Evolutionary conservation across 495 filamentous ascomycete species (phyloP).

Genomic region (Daldinia loculata): DNA sequence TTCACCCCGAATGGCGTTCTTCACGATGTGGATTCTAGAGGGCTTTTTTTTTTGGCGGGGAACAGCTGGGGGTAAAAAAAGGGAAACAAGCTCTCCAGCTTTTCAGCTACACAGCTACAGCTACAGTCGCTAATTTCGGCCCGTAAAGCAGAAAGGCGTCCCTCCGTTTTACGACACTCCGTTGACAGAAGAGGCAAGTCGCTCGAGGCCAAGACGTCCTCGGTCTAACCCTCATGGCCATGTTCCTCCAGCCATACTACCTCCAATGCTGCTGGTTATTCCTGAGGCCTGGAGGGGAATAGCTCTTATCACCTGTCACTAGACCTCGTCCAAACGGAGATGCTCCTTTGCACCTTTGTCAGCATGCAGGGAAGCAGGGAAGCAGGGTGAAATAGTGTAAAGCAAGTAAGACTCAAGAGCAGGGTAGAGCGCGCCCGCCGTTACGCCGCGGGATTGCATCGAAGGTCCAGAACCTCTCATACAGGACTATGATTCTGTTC

Average conservation of each 20-base stretch:
- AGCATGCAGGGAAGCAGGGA: conserved; percentile 14
- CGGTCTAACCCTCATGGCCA: conserved; percentile 21
- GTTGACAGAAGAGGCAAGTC: conserved; percentile 31
- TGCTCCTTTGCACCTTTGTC: conserved; percentile 24
- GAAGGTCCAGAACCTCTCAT: conserved; percentile 16
- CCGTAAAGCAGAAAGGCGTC: conserved; percentile 15
- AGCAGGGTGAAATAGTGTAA: not conserved
- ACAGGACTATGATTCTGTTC: conserved; percentile 8
- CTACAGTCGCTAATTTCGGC: conserved; percentile 34
- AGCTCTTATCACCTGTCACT: not conserved
- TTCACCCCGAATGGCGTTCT: not conserved
- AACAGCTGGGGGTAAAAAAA: not conserved
- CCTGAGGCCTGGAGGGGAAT: conserved; percentile 11
- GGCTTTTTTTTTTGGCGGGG: conserved; percentile 9
- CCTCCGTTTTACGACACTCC: conserved; percentile 24
- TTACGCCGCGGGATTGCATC: conserved; percentile 5
- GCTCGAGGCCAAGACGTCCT: conserved; percentile 17
- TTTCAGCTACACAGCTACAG: not conserved
- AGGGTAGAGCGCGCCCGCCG: conserved; percentile 5
- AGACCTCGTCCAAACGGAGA: conserved; percentile 23
- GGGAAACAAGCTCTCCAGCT: not conserved
- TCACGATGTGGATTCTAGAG: conserved; percentile 12
- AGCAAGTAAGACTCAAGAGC: not conserved
- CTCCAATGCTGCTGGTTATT: conserved; percentile 8
- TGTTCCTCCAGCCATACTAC: conserved; percentile 22